phyloP scores from a whole-genome alignment of 345 rosid genomes.

The Melaleuca alternifolia region DNA sequence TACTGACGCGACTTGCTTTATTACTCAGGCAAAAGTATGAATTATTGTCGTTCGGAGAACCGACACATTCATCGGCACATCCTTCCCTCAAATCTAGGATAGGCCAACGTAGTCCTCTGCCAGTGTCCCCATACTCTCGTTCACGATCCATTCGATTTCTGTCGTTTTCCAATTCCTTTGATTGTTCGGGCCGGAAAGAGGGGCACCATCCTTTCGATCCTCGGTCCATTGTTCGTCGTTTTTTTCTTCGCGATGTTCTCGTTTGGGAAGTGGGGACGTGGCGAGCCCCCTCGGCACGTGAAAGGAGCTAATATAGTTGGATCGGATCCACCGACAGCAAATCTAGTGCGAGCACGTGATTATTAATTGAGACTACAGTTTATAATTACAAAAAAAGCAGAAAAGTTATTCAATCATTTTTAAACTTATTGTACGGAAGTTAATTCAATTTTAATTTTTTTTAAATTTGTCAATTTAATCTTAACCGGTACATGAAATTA shows the following conservation, averaged over 20 bases:
- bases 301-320: background rate
- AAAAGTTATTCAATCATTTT: background rate
- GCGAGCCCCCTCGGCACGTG: background rate
- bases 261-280: background rate
- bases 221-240: background rate
- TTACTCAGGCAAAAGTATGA: rapidly evolving
- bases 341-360: background rate
- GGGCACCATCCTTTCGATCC: background rate
- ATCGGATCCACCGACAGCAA: background rate
- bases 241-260: background rate
- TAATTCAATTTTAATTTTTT: rapidly evolving
- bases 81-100: background rate
- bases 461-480: rapidly evolving
- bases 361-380: background rate
- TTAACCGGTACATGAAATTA: rapidly evolving
- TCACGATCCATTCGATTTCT: background rate
- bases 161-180: background rate
- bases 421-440: background rate
- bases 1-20: rapidly evolving
- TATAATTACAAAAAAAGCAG: background rate
- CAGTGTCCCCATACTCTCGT: background rate
- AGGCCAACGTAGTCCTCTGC: background rate
- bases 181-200: background rate
- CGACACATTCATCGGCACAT: background rate
- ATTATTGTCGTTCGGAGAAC: background rate